A percentile compares a stretch with the other conserved stretches of the same genome.
phyloP scores from a whole-genome alignment of 352 stramenopile species.

The Pythium periplocum region DNA sequence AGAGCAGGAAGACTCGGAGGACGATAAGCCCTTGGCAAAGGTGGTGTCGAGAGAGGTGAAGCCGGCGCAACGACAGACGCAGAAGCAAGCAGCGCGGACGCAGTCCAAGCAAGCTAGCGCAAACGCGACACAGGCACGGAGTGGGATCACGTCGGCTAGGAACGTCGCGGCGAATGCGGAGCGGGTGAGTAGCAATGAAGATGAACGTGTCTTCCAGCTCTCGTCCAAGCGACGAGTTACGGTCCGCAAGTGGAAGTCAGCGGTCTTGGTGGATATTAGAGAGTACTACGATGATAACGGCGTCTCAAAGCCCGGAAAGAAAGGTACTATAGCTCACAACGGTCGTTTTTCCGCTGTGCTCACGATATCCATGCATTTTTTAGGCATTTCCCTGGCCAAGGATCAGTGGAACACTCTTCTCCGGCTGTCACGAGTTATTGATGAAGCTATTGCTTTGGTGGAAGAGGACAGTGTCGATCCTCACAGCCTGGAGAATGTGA shows the following conservation, averaged over 20 bases:
- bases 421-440: slow-evolving; percentile 25
- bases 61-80: slow-evolving; percentile 3
- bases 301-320: slow-evolving; percentile 59
- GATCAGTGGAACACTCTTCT: slow-evolving; percentile 56
- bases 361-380: background rate
- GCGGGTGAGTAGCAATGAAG: slow-evolving; percentile 10
- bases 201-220: slow-evolving; percentile 41
- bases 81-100: slow-evolving; percentile 4
- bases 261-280: slow-evolving; percentile 59
- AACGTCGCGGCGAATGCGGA: background rate
- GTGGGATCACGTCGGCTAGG: background rate
- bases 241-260: slow-evolving; percentile 47
- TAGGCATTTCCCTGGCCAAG: slow-evolving; percentile 50
- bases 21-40: slow-evolving; percentile 4
- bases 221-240: slow-evolving; percentile 53
- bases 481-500: slow-evolving; percentile 24
- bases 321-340: slow-evolving; percentile 27
- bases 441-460: slow-evolving; percentile 39
- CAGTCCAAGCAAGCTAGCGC: background rate
- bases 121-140: slow-evolving; percentile 1
- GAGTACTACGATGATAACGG: slow-evolving; percentile 75
- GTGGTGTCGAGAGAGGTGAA: slow-evolving; percentile 6
- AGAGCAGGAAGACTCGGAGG: slow-evolving; percentile 6
- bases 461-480: slow-evolving; percentile 34
- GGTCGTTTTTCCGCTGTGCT: no score